Percentiles rank a stretch among this genome's conserved stretches.
phyloP scores from a whole-genome alignment of 148 eudicot species.

The Heliosperma pusillum region DNA sequence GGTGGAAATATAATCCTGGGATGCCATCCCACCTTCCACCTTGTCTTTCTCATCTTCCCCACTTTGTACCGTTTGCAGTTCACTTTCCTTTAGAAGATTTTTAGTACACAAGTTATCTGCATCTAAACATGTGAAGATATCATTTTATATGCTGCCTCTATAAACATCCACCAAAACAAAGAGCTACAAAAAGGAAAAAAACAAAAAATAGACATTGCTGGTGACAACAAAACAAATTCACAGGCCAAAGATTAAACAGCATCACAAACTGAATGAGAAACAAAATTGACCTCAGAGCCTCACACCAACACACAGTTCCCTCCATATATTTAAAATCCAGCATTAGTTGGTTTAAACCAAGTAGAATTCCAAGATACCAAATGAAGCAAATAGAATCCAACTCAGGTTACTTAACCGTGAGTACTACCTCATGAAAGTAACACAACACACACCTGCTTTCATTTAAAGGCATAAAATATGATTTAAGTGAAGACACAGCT shows the following conservation, averaged over 20 bases:
- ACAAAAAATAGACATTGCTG: neutral
- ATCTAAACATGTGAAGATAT: neutral
- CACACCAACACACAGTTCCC: too few species aligned
- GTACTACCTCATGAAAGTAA: neutral
- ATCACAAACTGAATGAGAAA: neutral
- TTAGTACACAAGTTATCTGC: slow-evolving; percentile 29
- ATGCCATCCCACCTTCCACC: slow-evolving; percentile 18
- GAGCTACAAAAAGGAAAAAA: neutral
- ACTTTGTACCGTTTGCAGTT: slow-evolving; percentile 13
- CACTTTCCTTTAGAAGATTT: slow-evolving; percentile 16
- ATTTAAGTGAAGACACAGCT: neutral
- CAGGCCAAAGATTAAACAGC: neutral
- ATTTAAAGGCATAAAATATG: neutral
- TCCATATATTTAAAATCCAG: too few species aligned
- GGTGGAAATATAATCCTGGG: slow-evolving; percentile 24
- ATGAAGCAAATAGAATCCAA: neutral
- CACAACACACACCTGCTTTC: neutral
- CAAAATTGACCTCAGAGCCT: too few species aligned
- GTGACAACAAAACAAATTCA: neutral
- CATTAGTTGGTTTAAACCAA: too few species aligned
- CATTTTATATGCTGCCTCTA: neutral
- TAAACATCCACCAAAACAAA: neutral
- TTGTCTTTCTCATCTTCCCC: slow-evolving; percentile 19
- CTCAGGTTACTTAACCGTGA: neutral
- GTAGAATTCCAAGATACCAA: too few species aligned